These are phyloP conservation scores for Pseudohalonectria lignicola DNA, from an alignment of 2,329 filamentous ascomycete species.

Conservation along the genomic window DNA sequence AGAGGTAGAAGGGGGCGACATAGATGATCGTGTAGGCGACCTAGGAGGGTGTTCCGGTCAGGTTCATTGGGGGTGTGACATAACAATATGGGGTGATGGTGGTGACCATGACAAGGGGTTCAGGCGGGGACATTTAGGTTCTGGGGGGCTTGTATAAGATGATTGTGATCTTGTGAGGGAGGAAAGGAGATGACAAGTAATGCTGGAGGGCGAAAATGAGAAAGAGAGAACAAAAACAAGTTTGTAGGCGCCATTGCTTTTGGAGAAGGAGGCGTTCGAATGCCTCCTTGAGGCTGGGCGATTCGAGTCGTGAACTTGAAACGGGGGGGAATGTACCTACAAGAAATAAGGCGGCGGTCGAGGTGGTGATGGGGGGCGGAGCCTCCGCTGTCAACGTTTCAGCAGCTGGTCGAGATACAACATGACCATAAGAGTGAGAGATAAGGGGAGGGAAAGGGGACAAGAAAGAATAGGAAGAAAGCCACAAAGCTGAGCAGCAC, in stretches of 20 bases:
- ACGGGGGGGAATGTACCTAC: no score
- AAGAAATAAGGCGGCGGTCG: constrained; percentile 22
- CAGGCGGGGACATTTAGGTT: not conserved
- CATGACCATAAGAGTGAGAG: not conserved
- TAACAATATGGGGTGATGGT: not conserved
- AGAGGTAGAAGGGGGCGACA: constrained; percentile 84
- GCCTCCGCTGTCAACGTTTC: constrained; percentile 12
- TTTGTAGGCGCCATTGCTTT: no score
- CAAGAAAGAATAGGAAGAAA: not conserved
- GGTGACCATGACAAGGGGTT: not conserved
- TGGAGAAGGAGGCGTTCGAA: no score
- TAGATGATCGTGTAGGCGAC: constrained; percentile 79
- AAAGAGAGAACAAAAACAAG: no score
- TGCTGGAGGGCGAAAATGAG: no score
- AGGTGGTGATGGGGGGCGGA: constrained; percentile 27
- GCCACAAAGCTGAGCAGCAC: not conserved
- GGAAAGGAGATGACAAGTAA: no score
- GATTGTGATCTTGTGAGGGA: not conserved
- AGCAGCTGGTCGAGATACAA: constrained; percentile 6
- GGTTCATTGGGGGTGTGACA: no score
- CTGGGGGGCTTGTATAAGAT: not conserved
- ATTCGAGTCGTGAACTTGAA: no score
- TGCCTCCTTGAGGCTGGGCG: no score
- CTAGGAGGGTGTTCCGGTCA: constrained; percentile 29
- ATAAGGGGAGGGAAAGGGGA: not conserved